Evolutionary conservation across 495 filamentous ascomycete genomes (phyloP).

Genomic region (Aspergillus affinis): DNA sequence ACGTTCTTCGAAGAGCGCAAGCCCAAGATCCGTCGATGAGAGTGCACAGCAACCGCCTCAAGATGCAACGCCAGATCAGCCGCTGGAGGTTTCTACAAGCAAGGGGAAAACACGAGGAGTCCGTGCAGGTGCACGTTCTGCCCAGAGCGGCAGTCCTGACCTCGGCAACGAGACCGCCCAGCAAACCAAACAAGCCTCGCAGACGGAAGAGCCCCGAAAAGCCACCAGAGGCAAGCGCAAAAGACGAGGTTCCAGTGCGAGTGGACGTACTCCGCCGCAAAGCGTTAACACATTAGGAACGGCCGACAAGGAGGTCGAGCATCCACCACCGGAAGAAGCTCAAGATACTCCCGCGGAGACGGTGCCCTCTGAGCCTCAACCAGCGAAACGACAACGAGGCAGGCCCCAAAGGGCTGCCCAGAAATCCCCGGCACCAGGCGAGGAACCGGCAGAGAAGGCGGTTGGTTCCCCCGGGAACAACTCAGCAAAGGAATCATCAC

Average conservation of each 20-base stretch:
- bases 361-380: constrained; percentile 8
- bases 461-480: constrained; percentile 2
- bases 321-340: background rate
- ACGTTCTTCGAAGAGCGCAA: background rate
- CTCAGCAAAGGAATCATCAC: background rate
- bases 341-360: constrained; percentile 6
- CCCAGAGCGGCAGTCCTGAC: background rate
- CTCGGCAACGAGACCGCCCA: background rate
- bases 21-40: background rate
- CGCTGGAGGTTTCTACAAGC: background rate
- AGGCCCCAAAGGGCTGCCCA: constrained; percentile 14
- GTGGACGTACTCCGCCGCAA: background rate
- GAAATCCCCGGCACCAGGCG: constrained; percentile 13
- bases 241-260: background rate
- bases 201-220: background rate
- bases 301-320: background rate
- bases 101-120: background rate
- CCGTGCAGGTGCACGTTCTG: background rate
- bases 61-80: background rate
- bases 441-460: constrained; percentile 4
- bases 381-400: constrained; percentile 18
- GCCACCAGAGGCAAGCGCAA: background rate
- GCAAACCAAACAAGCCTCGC: background rate
- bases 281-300: background rate
- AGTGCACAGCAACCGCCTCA: background rate